Evolutionary conservation across 345 rosid genomes (phyloP).

Genomic region (Eucalyptus guilfoylei): DNA sequence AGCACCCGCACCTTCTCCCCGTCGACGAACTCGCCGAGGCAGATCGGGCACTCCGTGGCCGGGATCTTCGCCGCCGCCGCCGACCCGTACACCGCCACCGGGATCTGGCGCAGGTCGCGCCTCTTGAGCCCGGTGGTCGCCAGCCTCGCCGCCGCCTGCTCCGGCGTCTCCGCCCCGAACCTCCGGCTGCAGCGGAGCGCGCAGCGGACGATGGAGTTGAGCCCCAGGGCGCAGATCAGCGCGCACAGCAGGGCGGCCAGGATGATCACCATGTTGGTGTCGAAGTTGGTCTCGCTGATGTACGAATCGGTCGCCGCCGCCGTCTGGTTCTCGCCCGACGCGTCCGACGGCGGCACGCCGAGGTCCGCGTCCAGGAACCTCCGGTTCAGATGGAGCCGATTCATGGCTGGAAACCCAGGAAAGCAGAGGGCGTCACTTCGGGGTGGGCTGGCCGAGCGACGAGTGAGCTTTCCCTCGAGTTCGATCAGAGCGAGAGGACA

Average conservation of each 20-base stretch:
- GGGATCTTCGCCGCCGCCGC: background rate
- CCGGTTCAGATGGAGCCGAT: background rate
- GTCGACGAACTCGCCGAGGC: constrained; percentile 19
- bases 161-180: background rate
- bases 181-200: background rate
- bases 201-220: constrained; percentile 1
- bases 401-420: background rate
- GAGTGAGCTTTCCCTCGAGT: background rate
- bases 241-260: constrained; percentile 8
- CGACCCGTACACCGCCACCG: constrained; percentile 5
- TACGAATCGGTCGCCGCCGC: background rate
- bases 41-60: constrained; percentile 19
- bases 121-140: constrained; percentile 6
- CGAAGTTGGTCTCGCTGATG: background rate
- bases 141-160: background rate
- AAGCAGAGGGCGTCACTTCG: background rate
- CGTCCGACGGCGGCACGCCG: background rate
- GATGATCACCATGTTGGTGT: constrained; percentile 11
- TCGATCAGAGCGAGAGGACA: background rate
- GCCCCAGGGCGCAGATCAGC: constrained; percentile 4
- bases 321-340: background rate
- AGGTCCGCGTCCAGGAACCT: background rate
- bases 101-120: background rate
- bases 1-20: constrained; percentile 21
- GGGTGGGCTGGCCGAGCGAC: background rate